phyloP scores from a whole-genome alignment of 305 asterid species.

The Solanum chacoense region DNA sequence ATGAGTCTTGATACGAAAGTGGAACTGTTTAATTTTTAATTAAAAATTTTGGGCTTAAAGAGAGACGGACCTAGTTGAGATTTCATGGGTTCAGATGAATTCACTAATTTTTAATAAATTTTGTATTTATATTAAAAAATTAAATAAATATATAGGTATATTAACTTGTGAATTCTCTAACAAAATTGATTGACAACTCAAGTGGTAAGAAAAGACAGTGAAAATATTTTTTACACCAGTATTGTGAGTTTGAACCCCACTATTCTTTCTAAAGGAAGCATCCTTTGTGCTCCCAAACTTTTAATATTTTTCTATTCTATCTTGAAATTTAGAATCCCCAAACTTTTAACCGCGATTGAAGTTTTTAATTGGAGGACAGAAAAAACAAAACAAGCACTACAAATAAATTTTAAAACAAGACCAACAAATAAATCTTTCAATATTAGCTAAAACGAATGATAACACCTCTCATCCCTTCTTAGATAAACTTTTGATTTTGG shows the following conservation, averaged over 20 bases:
- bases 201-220: too few species aligned
- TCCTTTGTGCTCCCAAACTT: neutral
- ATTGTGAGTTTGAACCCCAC: neutral
- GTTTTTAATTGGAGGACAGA: too few species aligned
- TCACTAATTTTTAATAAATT: too few species aligned
- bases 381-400: neutral
- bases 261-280: neutral
- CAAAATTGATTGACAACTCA: too few species aligned
- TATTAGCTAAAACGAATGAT: neutral
- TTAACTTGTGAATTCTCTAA: too few species aligned
- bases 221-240: too few species aligned
- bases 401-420: neutral
- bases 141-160: too few species aligned
- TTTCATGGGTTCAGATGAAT: neutral
- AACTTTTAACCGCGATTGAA: neutral
- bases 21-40: too few species aligned
- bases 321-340: neutral
- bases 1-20: neutral
- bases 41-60: too few species aligned
- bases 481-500: neutral
- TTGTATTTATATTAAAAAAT: too few species aligned
- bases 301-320: too few species aligned
- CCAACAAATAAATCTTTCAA: neutral
- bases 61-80: rapidly evolving
- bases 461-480: neutral